Evolutionary conservation across 805 yeast species (phyloP), one percentile per base, ranked within the genome.

Genomic region (Helenozyma baotianmanensis): DNA sequence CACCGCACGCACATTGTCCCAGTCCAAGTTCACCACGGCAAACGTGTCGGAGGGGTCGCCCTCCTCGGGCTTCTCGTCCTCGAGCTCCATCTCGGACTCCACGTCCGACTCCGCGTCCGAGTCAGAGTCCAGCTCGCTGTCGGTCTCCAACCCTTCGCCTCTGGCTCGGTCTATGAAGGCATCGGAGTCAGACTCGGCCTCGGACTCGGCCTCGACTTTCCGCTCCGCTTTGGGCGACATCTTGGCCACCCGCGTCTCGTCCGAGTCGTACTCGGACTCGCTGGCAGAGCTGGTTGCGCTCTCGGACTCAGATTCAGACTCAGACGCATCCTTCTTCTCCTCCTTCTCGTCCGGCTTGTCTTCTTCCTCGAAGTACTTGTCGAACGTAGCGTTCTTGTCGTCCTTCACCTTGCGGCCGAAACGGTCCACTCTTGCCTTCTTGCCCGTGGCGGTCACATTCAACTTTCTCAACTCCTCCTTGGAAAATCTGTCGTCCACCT

Each of bases 21-120:
- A 92, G 54, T 92, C 98, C 74, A 92, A 68, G 52, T 92, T 92
- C 19, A 92, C 97, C 1, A 82, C 96, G 0, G 98, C 98, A 51
- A 92, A 68, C 5, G 84, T 67, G 21, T 64, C 65, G 1, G 95
- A 70, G 19, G 96, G 95, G 2, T 90, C 96, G 28, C 96, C 94
- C 31, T 78, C 81, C 30, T 84, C 88, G n/a, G 92, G 83, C 33
- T 75, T 72, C 8, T 63, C 64, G 18, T 67, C 70, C 45, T 75
- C 83, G 9, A 68, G 46, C 43, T 78, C 83, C 15, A 72, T 58
- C 14, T 75, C 83, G 3, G 75, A 65, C 34, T 74, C 79, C 27
- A 64, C 74, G 3, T 68, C 75, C 3, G 38, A 36, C 14, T 60
- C 70, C 10, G 63, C 73, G 1, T 52, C 50, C 2, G 64, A 70